A percentile compares a stretch with the other conserved stretches of the same genome.
Conservation (phyloP, 192 early-diverging fungal species). For the Linnemannia schmuckeri region DNA sequence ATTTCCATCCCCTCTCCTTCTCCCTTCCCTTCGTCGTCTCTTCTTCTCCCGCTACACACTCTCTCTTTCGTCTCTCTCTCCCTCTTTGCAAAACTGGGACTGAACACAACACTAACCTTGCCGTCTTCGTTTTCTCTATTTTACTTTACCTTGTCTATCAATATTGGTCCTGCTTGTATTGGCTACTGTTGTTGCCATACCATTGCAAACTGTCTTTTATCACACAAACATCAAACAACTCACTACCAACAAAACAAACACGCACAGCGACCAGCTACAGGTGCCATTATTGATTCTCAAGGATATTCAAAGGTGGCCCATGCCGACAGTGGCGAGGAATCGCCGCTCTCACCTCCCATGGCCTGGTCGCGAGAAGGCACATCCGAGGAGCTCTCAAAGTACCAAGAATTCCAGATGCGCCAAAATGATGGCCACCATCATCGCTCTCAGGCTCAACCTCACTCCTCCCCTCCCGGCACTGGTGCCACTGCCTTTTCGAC, state of each 20-base stretch:
- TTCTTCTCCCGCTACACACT: neutral
- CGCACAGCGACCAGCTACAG: constrained; percentile 1
- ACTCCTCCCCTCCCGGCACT: neutral
- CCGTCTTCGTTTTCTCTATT: neutral
- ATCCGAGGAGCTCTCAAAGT: constrained; percentile 40
- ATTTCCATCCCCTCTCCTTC: neutral
- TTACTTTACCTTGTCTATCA: neutral
- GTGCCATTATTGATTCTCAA: constrained; percentile 8
- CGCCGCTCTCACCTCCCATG: constrained; percentile 44
- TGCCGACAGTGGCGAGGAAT: constrained; percentile 22
- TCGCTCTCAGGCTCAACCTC: constrained; percentile 5
- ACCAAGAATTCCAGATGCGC: constrained; percentile 41
- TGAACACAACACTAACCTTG: neutral
- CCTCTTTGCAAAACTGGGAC: neutral
- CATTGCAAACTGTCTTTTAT: neutral
- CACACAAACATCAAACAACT: neutral
- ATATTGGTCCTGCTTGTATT: neutral
- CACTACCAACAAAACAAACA: neutral
- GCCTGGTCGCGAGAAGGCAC: constrained; percentile 53
- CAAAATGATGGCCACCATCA: constrained; percentile 34
- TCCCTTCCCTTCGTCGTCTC: neutral
- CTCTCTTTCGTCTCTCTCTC: neutral
- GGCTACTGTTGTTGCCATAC: neutral
- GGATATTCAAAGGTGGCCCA: constrained; percentile 16
- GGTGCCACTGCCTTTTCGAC: neutral